Evolutionary conservation across 108 stramenopile genomes (phyloP).

Genomic region (Cylindrotheca closterium): DNA sequence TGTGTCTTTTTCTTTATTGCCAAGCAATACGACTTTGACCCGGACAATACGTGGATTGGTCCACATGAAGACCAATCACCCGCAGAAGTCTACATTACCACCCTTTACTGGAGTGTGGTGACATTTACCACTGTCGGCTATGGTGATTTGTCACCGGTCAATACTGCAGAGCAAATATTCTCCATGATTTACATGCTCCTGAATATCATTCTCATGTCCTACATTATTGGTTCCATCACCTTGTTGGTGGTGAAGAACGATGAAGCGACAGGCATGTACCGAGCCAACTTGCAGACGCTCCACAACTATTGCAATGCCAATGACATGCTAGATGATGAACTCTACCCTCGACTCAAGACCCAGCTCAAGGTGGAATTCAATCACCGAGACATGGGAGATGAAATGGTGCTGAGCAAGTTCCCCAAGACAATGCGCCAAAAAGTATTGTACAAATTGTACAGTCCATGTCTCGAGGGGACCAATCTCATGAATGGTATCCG

Average conservation of each 20-base stretch:
- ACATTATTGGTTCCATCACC: slow-evolving; percentile 66
- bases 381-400: slow-evolving; percentile 49
- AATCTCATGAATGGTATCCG: slow-evolving; percentile 41
- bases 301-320: slow-evolving; percentile 21
- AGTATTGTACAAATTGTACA: slow-evolving; percentile 43
- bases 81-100: slow-evolving; percentile 37
- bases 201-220: slow-evolving; percentile 39
- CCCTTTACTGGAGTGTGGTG: slow-evolving; percentile 54
- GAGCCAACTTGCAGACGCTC: slow-evolving; percentile 30
- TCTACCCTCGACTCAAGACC: slow-evolving; percentile 29
- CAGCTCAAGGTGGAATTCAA: slow-evolving; percentile 52
- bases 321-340: slow-evolving; percentile 19
- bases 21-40: slow-evolving; percentile 40
- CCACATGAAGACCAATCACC: slow-evolving; percentile 7
- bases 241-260: slow-evolving; percentile 57
- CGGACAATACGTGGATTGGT: slow-evolving; percentile 48
- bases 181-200: slow-evolving; percentile 51
- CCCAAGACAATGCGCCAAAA: slow-evolving; percentile 37
- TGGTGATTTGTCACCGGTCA: slow-evolving; percentile 56
- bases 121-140: slow-evolving; percentile 51
- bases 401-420: slow-evolving; percentile 51
- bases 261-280: slow-evolving; percentile 43
- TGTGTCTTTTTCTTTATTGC: slow-evolving; percentile 68
- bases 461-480: slow-evolving; percentile 34
- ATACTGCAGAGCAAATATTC: slow-evolving; percentile 44